These are phyloP conservation scores for Paraconiothyrium sp. DNA, from an alignment of 2,329 filamentous ascomycete species.

Conservation along the genomic window DNA sequence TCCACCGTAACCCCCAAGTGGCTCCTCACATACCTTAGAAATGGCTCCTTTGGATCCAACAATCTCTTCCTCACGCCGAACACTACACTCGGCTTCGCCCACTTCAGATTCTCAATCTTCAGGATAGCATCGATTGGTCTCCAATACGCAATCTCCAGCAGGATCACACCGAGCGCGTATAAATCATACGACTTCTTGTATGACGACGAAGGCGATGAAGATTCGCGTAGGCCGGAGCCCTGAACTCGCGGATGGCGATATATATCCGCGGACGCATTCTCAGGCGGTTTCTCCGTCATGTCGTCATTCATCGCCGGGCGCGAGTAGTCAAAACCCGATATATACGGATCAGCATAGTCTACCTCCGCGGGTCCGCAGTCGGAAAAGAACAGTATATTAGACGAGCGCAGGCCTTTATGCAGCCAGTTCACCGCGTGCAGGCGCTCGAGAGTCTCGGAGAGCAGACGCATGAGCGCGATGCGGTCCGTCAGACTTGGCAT, in stretches of 20 bases:
- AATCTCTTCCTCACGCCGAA: slow-evolving; percentile 47
- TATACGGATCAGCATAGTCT: slow-evolving; percentile 54
- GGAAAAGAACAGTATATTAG: slow-evolving; percentile 64
- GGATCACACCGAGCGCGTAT: slow-evolving; percentile 62
- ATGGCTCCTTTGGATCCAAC: slow-evolving; percentile 29
- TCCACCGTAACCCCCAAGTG: slow-evolving; percentile 38
- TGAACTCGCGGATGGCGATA: slow-evolving; percentile 62
- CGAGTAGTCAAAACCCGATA: slow-evolving; percentile 66
- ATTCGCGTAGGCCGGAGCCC: slow-evolving; percentile 45
- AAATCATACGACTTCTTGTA: slow-evolving; percentile 64
- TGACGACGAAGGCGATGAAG: slow-evolving; percentile 1
- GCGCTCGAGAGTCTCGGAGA: slow-evolving; percentile 64
- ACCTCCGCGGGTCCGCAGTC: slow-evolving; percentile 34
- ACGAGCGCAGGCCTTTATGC: slow-evolving; percentile 66
- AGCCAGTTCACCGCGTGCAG: slow-evolving; percentile 67
- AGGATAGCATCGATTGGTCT: slow-evolving; percentile 57
- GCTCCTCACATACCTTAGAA: slow-evolving; percentile 36
- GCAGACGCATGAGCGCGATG: slow-evolving; percentile 60
- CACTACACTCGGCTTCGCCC: slow-evolving; percentile 52
- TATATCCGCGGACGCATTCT: slow-evolving; percentile 58
- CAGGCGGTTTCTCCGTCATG: slow-evolving; percentile 60
- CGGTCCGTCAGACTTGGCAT: slow-evolving; percentile 63
- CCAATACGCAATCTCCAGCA: slow-evolving; percentile 66
- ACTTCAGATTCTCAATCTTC: slow-evolving; percentile 46
- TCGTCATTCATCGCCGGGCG: slow-evolving; percentile 62